Evolutionary conservation across 2,329 filamentous ascomycete species (phyloP), one percentile per base, ranked within the genome.

Genomic region (Cladosporium halotolerans): DNA sequence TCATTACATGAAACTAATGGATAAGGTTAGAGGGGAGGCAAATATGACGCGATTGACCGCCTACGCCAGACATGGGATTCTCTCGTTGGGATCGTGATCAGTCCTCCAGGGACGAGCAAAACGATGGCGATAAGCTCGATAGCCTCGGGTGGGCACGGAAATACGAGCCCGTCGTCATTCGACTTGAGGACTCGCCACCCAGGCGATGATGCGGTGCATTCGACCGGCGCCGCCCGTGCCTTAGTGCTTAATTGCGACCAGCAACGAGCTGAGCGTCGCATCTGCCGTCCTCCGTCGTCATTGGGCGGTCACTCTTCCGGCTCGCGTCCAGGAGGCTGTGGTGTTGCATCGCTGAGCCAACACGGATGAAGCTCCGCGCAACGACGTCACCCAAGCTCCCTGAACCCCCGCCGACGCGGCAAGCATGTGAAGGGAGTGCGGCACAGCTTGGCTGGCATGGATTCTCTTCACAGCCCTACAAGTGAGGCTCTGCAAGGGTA

Each of bases 401-500:
- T 31, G 9, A 14, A n/a, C 43, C 47, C 14, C 36, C 39, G 47
- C 45, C 23, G 16, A n/a, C 45, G 32, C 45, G 45, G 47, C 47
- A 34, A 41, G 32, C 47, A 51, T 51, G 47, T 44, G 47, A 51
- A 40, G 41, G 39, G 39, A 9, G 16, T 44, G 42, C 42, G 42
- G 42, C 16, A 14, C 9, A 31, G n/a, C 47, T 51, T 51, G 47
- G 47, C 47, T 23, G 13, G 13, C 34, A n/a, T 11, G 36, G 16
- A 14, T 36, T 7, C 19, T 28, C 47, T 32, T 41, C 31, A 33
- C 10, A 34, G 31, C 47, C 13, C 40, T 51, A 19, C 31, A 31
- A 28, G 16, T 34, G 18, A 19, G 36, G 23, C 40, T 51, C 18
- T 36, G 14, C 11, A 36, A 23, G 28, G n/a, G 11, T 14, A 14